Evolutionary conservation across 805 yeast species (phyloP).

Genomic region (Ogataea allantospora): DNA sequence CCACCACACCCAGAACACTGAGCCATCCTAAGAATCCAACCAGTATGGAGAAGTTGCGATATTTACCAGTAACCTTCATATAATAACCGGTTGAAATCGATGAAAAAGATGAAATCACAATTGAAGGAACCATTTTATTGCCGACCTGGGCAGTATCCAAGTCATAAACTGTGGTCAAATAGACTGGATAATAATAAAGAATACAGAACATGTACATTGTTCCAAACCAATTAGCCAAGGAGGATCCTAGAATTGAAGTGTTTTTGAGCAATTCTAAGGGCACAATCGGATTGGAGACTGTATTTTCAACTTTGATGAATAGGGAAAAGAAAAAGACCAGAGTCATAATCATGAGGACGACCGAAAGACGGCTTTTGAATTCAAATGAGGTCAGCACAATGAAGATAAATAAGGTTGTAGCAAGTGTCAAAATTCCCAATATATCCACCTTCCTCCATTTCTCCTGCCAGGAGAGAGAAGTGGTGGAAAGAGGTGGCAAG

Average conservation of each 20-base stretch:
- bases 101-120: constrained; percentile 56
- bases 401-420: constrained; percentile 31
- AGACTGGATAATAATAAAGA: constrained; percentile 62
- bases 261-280: constrained; percentile 56
- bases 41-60: constrained; percentile 44
- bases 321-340: constrained; percentile 9
- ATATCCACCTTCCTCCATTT: constrained; percentile 59
- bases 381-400: constrained; percentile 38
- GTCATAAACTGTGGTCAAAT: constrained; percentile 52
- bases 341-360: constrained; percentile 30
- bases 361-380: constrained; percentile 44
- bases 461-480: constrained; percentile 31
- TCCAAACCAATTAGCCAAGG: constrained; percentile 61
- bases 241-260: constrained; percentile 61
- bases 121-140: constrained; percentile 56
- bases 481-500: constrained; percentile 40
- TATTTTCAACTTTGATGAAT: constrained; percentile 25
- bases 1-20: constrained; percentile 37
- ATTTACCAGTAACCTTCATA: constrained; percentile 63
- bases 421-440: constrained; percentile 34
- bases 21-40: constrained; percentile 42
- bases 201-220: constrained; percentile 47
- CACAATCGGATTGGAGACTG: constrained; percentile 52
- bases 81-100: constrained; percentile 63
- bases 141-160: constrained; percentile 59